A percentile compares a stretch with the other conserved stretches of the same genome.
Evolutionary conservation across 2,329 filamentous ascomycete species (phyloP).

Genomic region (Nothopassalora personata): DNA sequence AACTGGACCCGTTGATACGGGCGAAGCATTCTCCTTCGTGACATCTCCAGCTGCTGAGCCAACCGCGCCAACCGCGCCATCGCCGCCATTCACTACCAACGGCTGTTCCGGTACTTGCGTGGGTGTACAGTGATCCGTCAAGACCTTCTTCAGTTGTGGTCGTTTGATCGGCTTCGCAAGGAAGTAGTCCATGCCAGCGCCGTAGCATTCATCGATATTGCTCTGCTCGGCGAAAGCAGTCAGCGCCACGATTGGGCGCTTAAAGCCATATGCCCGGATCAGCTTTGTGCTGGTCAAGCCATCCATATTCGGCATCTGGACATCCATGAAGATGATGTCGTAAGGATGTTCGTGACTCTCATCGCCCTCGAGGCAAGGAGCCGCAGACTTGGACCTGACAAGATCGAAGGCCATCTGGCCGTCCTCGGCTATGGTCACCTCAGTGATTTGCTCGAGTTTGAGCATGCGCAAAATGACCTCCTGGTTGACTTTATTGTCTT

Average conservation of each 20-base stretch:
- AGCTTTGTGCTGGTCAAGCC: constrained; percentile 79
- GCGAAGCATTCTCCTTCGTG: neutral
- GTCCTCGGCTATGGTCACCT: constrained; percentile 69
- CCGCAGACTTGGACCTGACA: constrained; percentile 52
- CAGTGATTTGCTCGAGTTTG: constrained; percentile 71
- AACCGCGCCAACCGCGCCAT: neutral
- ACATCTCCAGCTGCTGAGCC: neutral
- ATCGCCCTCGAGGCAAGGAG: neutral
- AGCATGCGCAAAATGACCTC: constrained; percentile 59
- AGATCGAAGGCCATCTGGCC: constrained; percentile 74
- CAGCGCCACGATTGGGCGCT: constrained; percentile 80
- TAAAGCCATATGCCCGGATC: constrained; percentile 81
- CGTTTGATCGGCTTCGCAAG: constrained; percentile 68
- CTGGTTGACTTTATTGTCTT: constrained; percentile 64
- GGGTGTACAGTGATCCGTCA: constrained; percentile 74
- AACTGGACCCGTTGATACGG: neutral
- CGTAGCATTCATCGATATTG: constrained; percentile 61
- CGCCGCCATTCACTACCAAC: neutral
- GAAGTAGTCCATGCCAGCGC: constrained; percentile 90
- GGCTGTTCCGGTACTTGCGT: constrained; percentile 1
- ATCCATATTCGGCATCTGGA: constrained; percentile 88
- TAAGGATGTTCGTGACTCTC: constrained; percentile 55
- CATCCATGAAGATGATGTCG: constrained; percentile 92
- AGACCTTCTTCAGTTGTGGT: constrained; percentile 78
- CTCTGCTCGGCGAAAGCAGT: constrained; percentile 88